Base-by-base conservation (phyloP, 148 eudicot genomes). In the Rheum nobile region DNA sequence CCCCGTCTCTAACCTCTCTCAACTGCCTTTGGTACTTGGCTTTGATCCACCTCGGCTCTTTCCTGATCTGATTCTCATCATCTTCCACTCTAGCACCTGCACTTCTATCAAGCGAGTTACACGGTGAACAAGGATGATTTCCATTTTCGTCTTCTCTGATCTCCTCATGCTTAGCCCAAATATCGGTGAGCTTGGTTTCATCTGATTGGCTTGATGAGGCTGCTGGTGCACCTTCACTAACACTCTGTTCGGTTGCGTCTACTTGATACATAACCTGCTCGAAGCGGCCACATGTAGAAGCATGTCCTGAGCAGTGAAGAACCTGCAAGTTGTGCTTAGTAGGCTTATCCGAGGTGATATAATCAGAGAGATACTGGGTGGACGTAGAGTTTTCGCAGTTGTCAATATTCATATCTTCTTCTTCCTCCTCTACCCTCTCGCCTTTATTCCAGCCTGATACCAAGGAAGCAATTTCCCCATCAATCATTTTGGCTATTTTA, bases 401-500 rank as follows among this genome's bases (percentile, higher is more conserved):
- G 21, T 65, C 71, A 31, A 43, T 8, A 32, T 75, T 71, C 9
- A 32, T 4, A 43, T 46, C 32, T 22, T 29, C 70, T 65, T 65
- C 70, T 24, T 65, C 70, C 17, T 65, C 31, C 4, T 83, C 84
- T 52, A n/a, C 24, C 8, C 34, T 39, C 35, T 44, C 35, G 1
- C 75, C 84, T 31, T 37, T 68, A 32, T 79, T 76, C 92, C 92
- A 88, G 16, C 78, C 84, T 9, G 92, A 89, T 2, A 86, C 83
- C 74, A 84, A 72, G 48, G 80, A 79, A 44, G 82, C 75, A 38
- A 88, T 81, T 47, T 88, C 88, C 13, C 72, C 72, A 41, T 88
- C 86, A 34, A 88, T 88, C 88, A 88, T 88, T 54, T 84, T 83
- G 26, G 89, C 89, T 78, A 88, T 88, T 22, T 75, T 81, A 17